Base-by-base conservation (phyloP, 345 rosid genomes). In the Litchi chinensis region DNA sequence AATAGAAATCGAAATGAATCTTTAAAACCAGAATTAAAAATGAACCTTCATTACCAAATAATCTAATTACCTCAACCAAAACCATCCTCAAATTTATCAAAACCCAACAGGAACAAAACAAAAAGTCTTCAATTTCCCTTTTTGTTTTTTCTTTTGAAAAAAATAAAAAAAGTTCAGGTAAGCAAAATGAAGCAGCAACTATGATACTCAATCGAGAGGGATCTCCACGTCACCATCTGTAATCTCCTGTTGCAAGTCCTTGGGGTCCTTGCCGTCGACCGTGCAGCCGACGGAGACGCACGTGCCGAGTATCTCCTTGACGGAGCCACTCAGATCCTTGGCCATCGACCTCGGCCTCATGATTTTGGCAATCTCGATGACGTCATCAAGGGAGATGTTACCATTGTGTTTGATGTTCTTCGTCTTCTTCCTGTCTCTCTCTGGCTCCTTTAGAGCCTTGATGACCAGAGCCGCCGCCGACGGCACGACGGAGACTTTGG, bases 231-330 rank as follows among this genome's bases (percentile, higher is more conserved):
- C 93, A 0, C 93, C 91, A 68, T 78, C 85, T 37, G 21, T 48
- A 22, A 90, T 90, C 44, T 90, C 91, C 65, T 85, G 78, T 78
- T 90, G 91, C 77, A 90, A 72, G 48, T 85, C 91, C 77, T 90
- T 90, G 0, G 91, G 91, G 46, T 87, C 84, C 79, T 87, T 88
- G 0, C 91, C 91, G 50, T 89, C 91, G 19, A 89, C 91, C 5
- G 88, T 89, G 16, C 93, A 90, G 10, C 93, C 93, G 5, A 90
- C 93, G 7, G 91, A 88, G 26, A 90, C 93, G 65, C 93, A 90
- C 1, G 93, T 90, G 6, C 91, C 93, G 18, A 90, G 79, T 21
- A 90, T 90, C 81, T 88, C 93, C 83, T 86, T 90, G 62, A 90
- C 90, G 6, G 90, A 85, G 2, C 92, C 90, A 26, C 79, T 80